Conservation (phyloP, 2,329 filamentous ascomycete species). For the Dryadomyces quercus-mongolicae region DNA sequence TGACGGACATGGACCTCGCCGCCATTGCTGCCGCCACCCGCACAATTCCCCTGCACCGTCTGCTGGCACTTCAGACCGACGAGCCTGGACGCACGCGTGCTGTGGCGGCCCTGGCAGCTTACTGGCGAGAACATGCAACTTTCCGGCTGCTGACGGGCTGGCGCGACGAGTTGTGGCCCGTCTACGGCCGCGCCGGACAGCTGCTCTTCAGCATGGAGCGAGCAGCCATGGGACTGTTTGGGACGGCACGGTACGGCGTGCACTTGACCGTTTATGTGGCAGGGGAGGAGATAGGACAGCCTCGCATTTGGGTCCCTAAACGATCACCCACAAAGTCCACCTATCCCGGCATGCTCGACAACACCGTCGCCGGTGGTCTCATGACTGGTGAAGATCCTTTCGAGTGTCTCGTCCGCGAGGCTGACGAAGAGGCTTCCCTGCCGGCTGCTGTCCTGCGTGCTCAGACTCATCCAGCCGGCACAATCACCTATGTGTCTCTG, state of each 20-base stretch:
- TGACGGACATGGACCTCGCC: constrained; percentile 25
- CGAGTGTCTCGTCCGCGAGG: constrained; percentile 75
- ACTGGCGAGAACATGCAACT: constrained; percentile 56
- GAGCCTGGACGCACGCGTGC: constrained; percentile 50
- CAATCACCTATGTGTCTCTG: constrained; percentile 75
- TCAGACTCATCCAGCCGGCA: constrained; percentile 48
- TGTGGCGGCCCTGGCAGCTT: constrained; percentile 43
- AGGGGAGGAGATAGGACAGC: constrained; percentile 27
- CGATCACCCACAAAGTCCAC: constrained; percentile 70
- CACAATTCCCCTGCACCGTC: constrained; percentile 51
- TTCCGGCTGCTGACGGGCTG: constrained; percentile 70
- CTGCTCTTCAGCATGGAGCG: constrained; percentile 67
- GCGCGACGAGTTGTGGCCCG: constrained; percentile 69
- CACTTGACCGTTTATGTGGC: constrained; percentile 65
- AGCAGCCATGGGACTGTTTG: constrained; percentile 61
- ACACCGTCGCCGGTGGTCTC: constrained; percentile 78
- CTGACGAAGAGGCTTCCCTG: constrained; percentile 78
- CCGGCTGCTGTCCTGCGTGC: constrained; percentile 55
- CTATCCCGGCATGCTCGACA: constrained; percentile 87
- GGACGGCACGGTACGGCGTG: constrained; percentile 65
- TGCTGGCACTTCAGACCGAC: constrained; percentile 42
- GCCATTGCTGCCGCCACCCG: constrained; percentile 23
- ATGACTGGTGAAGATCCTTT: constrained; percentile 69
- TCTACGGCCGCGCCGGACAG: constrained; percentile 50
- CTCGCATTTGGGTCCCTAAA: constrained; percentile 77